Evolutionary conservation across 1,284 basidiomycete genomes (phyloP), one percentile per base, ranked within the genome.

Genomic region (Vanrija humicola): DNA sequence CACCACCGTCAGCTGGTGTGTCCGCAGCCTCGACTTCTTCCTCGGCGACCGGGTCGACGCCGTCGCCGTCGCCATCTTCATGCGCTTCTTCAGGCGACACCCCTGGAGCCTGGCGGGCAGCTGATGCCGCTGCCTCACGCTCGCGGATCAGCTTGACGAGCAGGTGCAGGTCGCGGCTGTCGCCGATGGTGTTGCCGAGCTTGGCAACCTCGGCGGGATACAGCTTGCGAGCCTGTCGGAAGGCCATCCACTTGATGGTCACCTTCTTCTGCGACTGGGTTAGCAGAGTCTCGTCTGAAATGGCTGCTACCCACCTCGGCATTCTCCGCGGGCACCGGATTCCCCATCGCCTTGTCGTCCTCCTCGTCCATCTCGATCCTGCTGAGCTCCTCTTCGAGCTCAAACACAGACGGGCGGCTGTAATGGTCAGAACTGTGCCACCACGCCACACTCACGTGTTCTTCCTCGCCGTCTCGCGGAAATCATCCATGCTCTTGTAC

Each of bases 261-360:
- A 58, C 58, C 62, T 73, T 55, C 29, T 53, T 51, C 54, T 62
- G 46, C 8, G n/a, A 25, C 3, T 10, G 23, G 12, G 45, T 54
- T 26, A 58, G 52, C 40, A 10, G 1, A 15, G 23, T n/a, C 16
- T 26, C 10, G 16, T 9, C 44, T 7, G 8, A 10, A 25, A 6
- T 12, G 4, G 6, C 23, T 7, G 8, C n/a, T 1, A 59, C 64
- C 43, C 42, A 70, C 70, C 56, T 69, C 65, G 26, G 61, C 56
- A 43, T 64, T 59, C 29, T 65, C 63, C 2, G 62, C 54, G 1
- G 58, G 44, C 9, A 55, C 54, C 38, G 66, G 65, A 12, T 50
- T 61, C 5, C 70, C 70, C 67, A 73, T 69, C 3, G 68, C 70
- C 46, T 56, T 59, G 49, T 73, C 68, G 48, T 72, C 70, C 53